A percentile compares a stretch with the other conserved stretches of the same genome.
Evolutionary conservation across 2,329 filamentous ascomycete species (phyloP).

Genomic region (Aspergillus quadrilineatus): DNA sequence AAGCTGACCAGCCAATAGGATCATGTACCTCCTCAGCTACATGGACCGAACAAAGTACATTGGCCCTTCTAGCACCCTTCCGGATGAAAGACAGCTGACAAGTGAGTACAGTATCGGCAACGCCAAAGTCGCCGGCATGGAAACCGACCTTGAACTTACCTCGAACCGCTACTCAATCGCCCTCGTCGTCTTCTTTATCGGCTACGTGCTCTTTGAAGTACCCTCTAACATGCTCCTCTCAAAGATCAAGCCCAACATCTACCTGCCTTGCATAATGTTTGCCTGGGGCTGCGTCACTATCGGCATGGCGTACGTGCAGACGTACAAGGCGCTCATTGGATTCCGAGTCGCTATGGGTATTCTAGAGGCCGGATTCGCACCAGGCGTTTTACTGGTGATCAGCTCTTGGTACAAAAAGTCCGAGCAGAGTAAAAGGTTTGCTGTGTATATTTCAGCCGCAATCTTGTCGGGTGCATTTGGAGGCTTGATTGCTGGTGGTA

Average conservation of each 20-base stretch:
- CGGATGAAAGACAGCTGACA: not conserved
- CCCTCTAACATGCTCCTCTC: constrained; percentile 5
- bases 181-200: constrained; percentile 4
- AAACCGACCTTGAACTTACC: not conserved
- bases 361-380: constrained; percentile 1
- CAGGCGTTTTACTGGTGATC: not conserved
- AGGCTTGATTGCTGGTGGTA: not conserved
- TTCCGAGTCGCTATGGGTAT: constrained; percentile 1
- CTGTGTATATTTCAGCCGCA: constrained; percentile 1
- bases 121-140: constrained; percentile 5
- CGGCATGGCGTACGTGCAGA: not conserved
- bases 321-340: not conserved
- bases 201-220: constrained; percentile 1
- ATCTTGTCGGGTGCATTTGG: constrained; percentile 4
- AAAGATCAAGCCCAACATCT: not conserved
- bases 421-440: constrained; percentile 1
- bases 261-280: constrained; percentile 2
- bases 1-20: not conserved
- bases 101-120: constrained; percentile 1
- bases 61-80: not conserved
- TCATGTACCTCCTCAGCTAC: constrained; percentile 3
- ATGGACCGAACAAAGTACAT: constrained; percentile 5
- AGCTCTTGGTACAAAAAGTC: not conserved
- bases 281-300: not conserved
- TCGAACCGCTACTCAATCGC: not conserved